A percentile compares a stretch with the other conserved stretches of the same genome.
phyloP scores from a whole-genome alignment of 192 early-diverging fungal genomes.

The Backusella liffmaniae region DNA sequence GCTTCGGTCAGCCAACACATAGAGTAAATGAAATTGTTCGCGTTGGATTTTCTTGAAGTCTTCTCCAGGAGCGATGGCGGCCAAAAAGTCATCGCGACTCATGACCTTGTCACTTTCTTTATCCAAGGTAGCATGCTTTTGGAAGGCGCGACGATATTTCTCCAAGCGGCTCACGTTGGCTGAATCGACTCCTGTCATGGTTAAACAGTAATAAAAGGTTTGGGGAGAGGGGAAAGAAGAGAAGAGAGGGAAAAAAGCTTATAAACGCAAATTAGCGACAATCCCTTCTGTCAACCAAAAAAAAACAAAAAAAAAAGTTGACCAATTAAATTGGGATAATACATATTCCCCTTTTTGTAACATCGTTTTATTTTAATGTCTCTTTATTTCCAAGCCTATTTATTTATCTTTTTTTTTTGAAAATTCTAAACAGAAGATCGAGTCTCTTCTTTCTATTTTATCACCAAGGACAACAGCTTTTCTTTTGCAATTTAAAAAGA shows the following conservation, averaged over 20 bases:
- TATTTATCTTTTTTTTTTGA: neutral
- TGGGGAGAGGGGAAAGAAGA: neutral
- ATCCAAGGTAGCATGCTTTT: conserved; percentile 49
- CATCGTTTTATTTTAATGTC: neutral
- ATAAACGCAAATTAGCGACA: neutral
- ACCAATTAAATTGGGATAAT: neutral
- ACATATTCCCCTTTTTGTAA: conserved; percentile 1
- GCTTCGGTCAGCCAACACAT: conserved; percentile 55
- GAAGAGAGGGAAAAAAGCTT: neutral
- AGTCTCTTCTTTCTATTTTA: neutral
- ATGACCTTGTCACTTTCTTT: conserved; percentile 52
- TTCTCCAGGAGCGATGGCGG: conserved; percentile 53
- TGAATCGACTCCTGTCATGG: conserved; percentile 6
- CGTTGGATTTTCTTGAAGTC: conserved; percentile 55
- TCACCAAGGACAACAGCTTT: neutral
- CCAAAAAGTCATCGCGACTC: conserved; percentile 58
- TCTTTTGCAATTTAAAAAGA: neutral
- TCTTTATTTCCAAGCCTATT: neutral
- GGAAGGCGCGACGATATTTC: conserved; percentile 47
- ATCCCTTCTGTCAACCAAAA: neutral
- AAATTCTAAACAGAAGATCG: neutral
- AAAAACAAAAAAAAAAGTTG: neutral
- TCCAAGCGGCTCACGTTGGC: conserved; percentile 24
- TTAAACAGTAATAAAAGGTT: neutral
- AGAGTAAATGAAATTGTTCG: conserved; percentile 58